Conservation (phyloP, 2,329 filamentous ascomycete species). For the Dactylella cylindrospora region DNA sequence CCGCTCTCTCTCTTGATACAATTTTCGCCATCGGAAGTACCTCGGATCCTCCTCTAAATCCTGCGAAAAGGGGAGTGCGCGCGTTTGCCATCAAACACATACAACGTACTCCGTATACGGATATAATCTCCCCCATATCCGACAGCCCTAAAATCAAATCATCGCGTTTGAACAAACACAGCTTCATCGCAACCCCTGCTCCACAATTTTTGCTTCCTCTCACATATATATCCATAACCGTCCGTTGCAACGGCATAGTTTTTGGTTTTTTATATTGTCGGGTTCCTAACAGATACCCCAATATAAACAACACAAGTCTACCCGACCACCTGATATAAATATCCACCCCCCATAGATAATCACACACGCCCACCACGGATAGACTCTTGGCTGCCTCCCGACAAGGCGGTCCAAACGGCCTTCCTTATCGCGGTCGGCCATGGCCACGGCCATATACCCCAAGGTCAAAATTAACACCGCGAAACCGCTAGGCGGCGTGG, state of each 20-base stretch:
- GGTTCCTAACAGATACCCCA: conserved; percentile 9
- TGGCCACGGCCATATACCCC: conserved; percentile 44
- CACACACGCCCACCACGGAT: conserved; percentile 29
- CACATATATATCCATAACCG: conserved; percentile 6
- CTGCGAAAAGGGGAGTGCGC: conserved; percentile 42
- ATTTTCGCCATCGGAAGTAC: conserved; percentile 8
- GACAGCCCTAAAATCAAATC: too few relatives aligned
- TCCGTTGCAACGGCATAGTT: conserved; percentile 1
- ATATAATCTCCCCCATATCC: conserved; percentile 41
- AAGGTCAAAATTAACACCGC: conserved; percentile 40
- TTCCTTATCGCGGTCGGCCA: conserved; percentile 38
- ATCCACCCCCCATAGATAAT: conserved; percentile 6
- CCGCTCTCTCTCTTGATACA: background rate
- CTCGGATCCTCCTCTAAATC: conserved; percentile 28
- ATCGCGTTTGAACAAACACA: conserved; percentile 34
- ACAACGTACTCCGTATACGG: conserved; percentile 30
- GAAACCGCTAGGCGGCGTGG: conserved; percentile 40
- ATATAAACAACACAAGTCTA: conserved; percentile 40
- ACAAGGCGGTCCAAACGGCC: conserved; percentile 38
- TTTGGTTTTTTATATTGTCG: conserved; percentile 1
- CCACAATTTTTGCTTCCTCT: background rate
- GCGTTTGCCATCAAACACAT: conserved; percentile 43
- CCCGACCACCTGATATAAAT: conserved; percentile 15
- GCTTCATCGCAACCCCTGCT: conserved; percentile 27
- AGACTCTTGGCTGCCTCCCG: conserved; percentile 32